Evolutionary conservation across 2,329 filamentous ascomycete genomes (phyloP).

Genomic region (Beauveria rudraprayagi): DNA sequence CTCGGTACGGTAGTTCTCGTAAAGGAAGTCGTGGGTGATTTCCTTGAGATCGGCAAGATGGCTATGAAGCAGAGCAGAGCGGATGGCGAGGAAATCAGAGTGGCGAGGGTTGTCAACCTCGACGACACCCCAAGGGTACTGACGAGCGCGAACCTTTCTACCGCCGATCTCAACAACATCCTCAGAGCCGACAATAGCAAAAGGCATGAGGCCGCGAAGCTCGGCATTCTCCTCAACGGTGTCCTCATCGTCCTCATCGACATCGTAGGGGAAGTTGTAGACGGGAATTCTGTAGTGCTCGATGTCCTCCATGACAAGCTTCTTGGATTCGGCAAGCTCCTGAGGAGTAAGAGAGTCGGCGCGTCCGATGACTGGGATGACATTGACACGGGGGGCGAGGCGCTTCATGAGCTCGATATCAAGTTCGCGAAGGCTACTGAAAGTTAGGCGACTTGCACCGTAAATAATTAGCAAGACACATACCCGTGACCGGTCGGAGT

Average conservation of each 20-base stretch:
- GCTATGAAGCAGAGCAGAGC: constrained; percentile 92
- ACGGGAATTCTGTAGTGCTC: constrained; percentile 99
- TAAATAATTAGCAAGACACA: constrained; percentile 20
- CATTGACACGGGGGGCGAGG: constrained; percentile 93
- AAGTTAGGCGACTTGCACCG: background rate
- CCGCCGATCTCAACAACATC: constrained; percentile 91
- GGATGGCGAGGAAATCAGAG: constrained; percentile 95
- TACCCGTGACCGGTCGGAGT: constrained; percentile 94
- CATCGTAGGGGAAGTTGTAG: constrained; percentile 99
- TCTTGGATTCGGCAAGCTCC: constrained; percentile 97
- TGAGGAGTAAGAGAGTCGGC: constrained; percentile 94
- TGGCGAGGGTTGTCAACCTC: constrained; percentile 99
- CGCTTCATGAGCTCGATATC: constrained; percentile 99
- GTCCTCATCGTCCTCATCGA: constrained; percentile 98
- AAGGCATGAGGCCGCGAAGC: constrained; percentile 94
- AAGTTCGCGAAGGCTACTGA: constrained; percentile 78
- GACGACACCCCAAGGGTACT: constrained; percentile 98
- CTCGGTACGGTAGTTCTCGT: constrained; percentile 99
- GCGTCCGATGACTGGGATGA: constrained; percentile 97
- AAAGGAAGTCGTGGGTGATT: constrained; percentile 99
- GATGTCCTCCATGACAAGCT: constrained; percentile 99
- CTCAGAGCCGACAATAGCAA: constrained; percentile 96
- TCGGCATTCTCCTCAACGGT: constrained; percentile 99
- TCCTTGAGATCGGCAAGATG: constrained; percentile 98
- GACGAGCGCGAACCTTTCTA: constrained; percentile 83